These are phyloP conservation scores for Zangia roseola DNA, from an alignment of 768 basidiomycete genomes.

Conservation along the genomic window DNA sequence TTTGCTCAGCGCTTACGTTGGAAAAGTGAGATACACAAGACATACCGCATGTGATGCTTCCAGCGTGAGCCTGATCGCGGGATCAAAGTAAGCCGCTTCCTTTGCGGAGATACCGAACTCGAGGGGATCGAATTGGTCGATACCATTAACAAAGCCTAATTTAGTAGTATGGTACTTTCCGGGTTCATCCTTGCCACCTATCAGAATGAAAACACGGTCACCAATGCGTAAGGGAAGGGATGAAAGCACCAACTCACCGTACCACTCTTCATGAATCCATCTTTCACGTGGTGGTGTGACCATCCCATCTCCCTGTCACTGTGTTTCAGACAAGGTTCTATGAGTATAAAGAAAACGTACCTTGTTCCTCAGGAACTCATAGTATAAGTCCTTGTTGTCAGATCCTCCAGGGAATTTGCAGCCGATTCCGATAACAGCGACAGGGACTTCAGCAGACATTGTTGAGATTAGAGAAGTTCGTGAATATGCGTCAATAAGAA, in stretches of 20 bases:
- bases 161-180: conserved; percentile 31
- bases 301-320: conserved; percentile 32
- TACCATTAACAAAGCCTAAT: conserved; percentile 29
- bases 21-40: background rate
- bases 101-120: conserved; percentile 35
- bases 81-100: conserved; percentile 32
- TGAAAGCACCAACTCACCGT: conserved; percentile 19
- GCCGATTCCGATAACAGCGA: conserved; percentile 32
- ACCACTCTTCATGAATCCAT: conserved; percentile 32
- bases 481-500: background rate
- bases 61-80: conserved; percentile 30
- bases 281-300: conserved; percentile 23
- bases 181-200: conserved; percentile 32
- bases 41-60: conserved; percentile 32
- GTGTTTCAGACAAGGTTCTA: background rate
- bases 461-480: conserved; percentile 3
- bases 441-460: conserved; percentile 31
- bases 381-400: conserved; percentile 30
- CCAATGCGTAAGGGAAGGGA: background rate
- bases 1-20: background rate
- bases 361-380: conserved; percentile 32
- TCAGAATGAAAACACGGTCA: background rate
- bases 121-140: conserved; percentile 34
- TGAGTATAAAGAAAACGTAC: conserved; percentile 3
- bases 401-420: conserved; percentile 34